Base-by-base conservation (phyloP, 169 alveolate species). In the Plasmodium yoelii region DNA sequence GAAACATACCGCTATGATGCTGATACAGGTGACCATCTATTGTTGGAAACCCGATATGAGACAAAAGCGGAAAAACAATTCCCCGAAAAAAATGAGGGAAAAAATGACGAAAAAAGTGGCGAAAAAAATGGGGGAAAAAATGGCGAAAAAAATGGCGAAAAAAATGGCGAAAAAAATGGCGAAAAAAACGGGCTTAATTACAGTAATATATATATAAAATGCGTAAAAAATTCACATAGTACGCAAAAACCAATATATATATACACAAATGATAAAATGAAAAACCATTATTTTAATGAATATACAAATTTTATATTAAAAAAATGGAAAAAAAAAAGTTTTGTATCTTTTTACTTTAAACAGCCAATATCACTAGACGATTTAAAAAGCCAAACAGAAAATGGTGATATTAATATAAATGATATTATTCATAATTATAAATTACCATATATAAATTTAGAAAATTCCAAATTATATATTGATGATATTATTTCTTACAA, bases 251-350 rank as follows among this genome's bases (percentile, higher is more conserved):
- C 88, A 9, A 61, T 77, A 8, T 77, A 77, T 47, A 64, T 77
- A 51, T 77, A 77, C 28, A 77, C 88, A 8, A 77, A 77, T 26
- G 88, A 77, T 51, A 77, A 77, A 28, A 77, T 77, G 88, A 77
- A 77, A 68, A 77, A 77, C n/a, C 88, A 77, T 57, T 77, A 77
- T 46, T 77, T 77, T 49, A 77, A 77, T 44, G 88, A 77, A 44
- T 77, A 77, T 26, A 77, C 88, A 63, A 77, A 77, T 42, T 77
- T 24, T n/a, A 77, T 77, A 47, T 49, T 77, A 34, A 77, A 77
- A 42, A 77, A 77, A 77, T 77, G 88, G 88, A 77, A 77, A 53
- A 77, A 64, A 46, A 77, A 77, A 77, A 64, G 88, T 64, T 77
- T 77, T 56, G 65, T 77, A 15, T 77, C 88, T 1, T 77, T 77